A percentile compares a stretch with the other conserved stretches of the same genome.
These are phyloP conservation scores for Colletotrichum spaethianum DNA, from an alignment of 2,329 filamentous ascomycete genomes.

Conservation along the genomic window DNA sequence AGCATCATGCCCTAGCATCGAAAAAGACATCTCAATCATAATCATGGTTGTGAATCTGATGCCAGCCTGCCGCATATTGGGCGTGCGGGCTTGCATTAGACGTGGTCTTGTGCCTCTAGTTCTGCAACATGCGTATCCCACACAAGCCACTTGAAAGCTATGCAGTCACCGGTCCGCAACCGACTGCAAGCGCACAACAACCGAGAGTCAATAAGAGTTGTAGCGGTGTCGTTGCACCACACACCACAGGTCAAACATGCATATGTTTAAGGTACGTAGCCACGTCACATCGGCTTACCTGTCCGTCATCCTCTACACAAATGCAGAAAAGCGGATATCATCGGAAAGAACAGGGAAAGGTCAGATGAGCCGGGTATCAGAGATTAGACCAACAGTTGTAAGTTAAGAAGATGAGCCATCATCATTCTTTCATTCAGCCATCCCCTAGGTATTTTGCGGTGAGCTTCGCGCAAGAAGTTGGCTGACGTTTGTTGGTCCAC, in stretches of 20 bases:
- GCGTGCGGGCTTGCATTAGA: neutral
- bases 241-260: slow-evolving; percentile 2
- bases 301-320: neutral
- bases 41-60: neutral
- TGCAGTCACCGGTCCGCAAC: neutral
- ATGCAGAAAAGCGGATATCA: neutral
- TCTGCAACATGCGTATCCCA: neutral
- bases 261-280: neutral
- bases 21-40: neutral
- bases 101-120: neutral
- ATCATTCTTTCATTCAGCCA: neutral
- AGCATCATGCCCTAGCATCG: neutral
- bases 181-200: neutral
- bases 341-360: neutral
- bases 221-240: too few species aligned
- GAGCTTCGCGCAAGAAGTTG: neutral
- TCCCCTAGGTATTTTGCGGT: neutral
- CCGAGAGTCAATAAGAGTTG: too few species aligned
- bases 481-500: neutral
- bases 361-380: neutral
- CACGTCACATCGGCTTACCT: neutral
- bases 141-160: neutral
- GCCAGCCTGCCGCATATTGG: neutral
- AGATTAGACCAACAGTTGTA: neutral
- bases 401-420: neutral